Conservation (phyloP, 495 filamentous ascomycete genomes). For the Neurospora sp. region DNA sequence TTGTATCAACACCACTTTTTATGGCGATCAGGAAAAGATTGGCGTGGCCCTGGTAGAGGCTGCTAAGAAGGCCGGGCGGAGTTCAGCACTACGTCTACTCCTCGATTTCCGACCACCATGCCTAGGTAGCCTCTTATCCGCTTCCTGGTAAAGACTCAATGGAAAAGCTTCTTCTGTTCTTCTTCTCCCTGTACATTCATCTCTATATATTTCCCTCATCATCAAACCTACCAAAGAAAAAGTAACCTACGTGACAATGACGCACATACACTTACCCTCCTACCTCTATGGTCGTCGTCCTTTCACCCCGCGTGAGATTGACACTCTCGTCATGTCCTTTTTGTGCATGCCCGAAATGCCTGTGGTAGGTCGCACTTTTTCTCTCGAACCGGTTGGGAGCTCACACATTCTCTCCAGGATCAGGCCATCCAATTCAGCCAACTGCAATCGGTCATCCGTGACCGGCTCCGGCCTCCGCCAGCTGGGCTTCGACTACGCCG, state of each 20-base stretch:
- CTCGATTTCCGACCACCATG: conserved; percentile 89
- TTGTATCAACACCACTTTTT: conserved; percentile 84
- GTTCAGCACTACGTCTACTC: conserved; percentile 77
- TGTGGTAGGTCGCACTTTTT: background rate
- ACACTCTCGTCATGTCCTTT: conserved; percentile 4
- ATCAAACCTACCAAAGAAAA: too few species aligned
- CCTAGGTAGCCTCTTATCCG: conserved; percentile 26
- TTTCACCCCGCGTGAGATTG: conserved; percentile 4
- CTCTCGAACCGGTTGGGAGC: background rate
- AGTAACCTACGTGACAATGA: too few species aligned
- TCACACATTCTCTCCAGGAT: too few species aligned
- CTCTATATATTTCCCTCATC: too few species aligned
- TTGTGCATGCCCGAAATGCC: conserved; percentile 5
- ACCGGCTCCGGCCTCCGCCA: too few species aligned
- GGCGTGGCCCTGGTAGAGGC: conserved; percentile 79
- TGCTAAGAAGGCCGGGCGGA: conserved; percentile 74
- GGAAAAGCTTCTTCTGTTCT: too few species aligned
- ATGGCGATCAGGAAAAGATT: conserved; percentile 85
- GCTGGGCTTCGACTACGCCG: too few species aligned
- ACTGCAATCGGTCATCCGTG: too few species aligned
- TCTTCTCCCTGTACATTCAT: too few species aligned
- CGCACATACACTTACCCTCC: too few species aligned
- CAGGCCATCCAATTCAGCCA: too few species aligned
- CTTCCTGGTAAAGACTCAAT: too few species aligned
- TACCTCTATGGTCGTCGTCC: background rate